phyloP scores from a whole-genome alignment of 2,329 filamentous ascomycete species.

The Ophiosphaerella narmari region DNA sequence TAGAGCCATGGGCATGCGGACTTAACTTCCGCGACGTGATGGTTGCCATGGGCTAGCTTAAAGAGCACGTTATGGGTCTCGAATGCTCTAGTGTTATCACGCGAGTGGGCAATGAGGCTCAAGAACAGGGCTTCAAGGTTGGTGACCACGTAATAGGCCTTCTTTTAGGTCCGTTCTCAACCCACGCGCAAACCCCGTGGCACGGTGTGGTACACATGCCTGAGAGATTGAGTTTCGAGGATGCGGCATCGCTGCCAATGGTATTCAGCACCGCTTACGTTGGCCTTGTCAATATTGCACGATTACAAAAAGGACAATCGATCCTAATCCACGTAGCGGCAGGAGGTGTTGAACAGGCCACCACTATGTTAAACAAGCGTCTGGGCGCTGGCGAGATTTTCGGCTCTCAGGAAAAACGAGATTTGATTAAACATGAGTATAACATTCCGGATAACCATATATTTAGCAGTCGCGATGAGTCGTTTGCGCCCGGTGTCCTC shows the following conservation, averaged over 20 bases:
- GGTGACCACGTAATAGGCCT: neutral
- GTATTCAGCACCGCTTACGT: neutral
- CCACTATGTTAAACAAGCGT: neutral
- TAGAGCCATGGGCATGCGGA: neutral
- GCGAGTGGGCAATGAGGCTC: neutral
- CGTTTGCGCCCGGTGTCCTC: slow-evolving; percentile 8
- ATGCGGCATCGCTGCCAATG: neutral
- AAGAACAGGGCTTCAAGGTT: neutral
- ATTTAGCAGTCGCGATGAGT: slow-evolving; percentile 23
- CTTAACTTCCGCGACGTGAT: neutral
- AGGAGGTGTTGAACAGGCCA: neutral
- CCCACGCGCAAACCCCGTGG: neutral
- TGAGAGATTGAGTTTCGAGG: neutral
- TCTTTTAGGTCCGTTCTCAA: neutral
- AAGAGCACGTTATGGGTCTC: neutral
- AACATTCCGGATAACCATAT: slow-evolving; percentile 29
- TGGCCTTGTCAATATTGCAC: neutral
- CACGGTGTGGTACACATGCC: neutral
- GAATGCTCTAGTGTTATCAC: neutral
- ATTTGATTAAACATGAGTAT: slow-evolving; percentile 10
- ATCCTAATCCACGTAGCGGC: neutral
- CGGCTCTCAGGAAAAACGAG: slow-evolving; percentile 14
- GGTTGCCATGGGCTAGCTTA: neutral
- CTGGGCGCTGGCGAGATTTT: slow-evolving; percentile 13
- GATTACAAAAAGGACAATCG: neutral